phyloP scores from a whole-genome alignment of 2,329 filamentous ascomycete species.

The Neophaeococcomyces mojaviensis region DNA sequence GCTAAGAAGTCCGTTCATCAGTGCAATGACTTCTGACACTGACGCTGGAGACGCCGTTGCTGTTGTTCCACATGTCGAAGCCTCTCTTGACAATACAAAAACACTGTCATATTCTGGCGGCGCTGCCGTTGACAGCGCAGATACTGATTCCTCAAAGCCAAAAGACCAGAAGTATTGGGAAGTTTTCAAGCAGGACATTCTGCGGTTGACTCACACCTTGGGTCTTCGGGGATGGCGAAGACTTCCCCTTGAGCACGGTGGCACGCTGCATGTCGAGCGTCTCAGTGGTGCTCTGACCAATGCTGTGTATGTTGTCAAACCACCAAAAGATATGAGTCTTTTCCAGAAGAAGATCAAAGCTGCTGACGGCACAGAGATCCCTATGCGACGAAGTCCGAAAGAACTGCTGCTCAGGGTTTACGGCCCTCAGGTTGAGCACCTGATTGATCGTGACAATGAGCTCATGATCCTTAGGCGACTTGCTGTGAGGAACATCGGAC shows the following conservation, averaged over 20 bases:
- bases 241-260: conserved; percentile 49
- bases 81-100: conserved; percentile 79
- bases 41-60: conserved; percentile 73
- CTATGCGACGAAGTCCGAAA: conserved; percentile 27
- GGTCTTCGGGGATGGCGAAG: conserved; percentile 85
- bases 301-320: conserved; percentile 87
- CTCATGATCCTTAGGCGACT: conserved; percentile 77
- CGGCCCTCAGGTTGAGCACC: conserved; percentile 86
- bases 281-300: conserved; percentile 88
- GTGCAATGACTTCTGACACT: conserved; percentile 71
- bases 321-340: conserved; percentile 47
- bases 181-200: conserved; percentile 85
- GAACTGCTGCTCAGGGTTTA: conserved; percentile 89
- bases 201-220: conserved; percentile 81
- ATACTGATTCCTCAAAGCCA: conserved; percentile 43
- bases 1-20: conserved; percentile 17
- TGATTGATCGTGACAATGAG: conserved; percentile 90
- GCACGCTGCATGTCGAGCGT: conserved; percentile 39
- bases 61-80: conserved; percentile 78
- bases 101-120: conserved; percentile 69
- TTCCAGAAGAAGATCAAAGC: conserved; percentile 13
- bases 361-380: conserved; percentile 16
- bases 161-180: conserved; percentile 73
- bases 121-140: conserved; percentile 34
- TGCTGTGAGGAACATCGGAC: conserved; percentile 86